These are phyloP conservation scores for Tuber indicum DNA, from an alignment of 495 filamentous ascomycete genomes.

Conservation along the genomic window DNA sequence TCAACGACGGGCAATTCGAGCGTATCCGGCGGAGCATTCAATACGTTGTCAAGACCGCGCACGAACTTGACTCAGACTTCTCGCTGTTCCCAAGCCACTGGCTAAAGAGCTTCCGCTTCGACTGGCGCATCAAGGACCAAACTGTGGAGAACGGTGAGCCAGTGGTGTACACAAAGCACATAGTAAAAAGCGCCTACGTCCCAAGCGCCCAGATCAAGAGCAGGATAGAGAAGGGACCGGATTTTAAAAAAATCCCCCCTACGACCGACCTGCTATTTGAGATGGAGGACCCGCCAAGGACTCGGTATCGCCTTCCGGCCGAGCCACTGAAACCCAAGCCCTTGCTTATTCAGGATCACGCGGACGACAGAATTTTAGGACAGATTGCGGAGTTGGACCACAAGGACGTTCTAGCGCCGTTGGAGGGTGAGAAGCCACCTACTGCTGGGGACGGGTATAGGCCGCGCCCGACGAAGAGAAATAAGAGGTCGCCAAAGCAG, in stretches of 20 bases:
- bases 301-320: not conserved
- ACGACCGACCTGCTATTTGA: conserved; percentile 9
- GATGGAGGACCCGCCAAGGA: not conserved
- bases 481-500: not conserved
- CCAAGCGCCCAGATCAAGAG: conserved; percentile 82
- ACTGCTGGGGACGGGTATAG: not conserved
- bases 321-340: not conserved
- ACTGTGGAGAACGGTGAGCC: conserved; percentile 75
- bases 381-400: not conserved
- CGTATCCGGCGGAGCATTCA: conserved; percentile 65
- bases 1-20: conserved; percentile 63
- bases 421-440: not conserved
- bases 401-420: not conserved
- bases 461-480: not conserved
- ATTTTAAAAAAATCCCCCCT: conserved; percentile 43
- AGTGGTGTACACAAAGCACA: conserved; percentile 76
- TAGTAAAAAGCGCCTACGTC: conserved; percentile 78
- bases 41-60: conserved; percentile 70
- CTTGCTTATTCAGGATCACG: not conserved
- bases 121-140: conserved; percentile 72
- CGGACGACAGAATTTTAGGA: not conserved
- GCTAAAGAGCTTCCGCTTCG: conserved; percentile 88
- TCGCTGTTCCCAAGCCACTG: conserved; percentile 79
- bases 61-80: conserved; percentile 72
- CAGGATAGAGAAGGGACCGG: conserved; percentile 46